Evolutionary conservation across 805 yeast species (phyloP).

Genomic region (Kregervanrija fluxuum): DNA sequence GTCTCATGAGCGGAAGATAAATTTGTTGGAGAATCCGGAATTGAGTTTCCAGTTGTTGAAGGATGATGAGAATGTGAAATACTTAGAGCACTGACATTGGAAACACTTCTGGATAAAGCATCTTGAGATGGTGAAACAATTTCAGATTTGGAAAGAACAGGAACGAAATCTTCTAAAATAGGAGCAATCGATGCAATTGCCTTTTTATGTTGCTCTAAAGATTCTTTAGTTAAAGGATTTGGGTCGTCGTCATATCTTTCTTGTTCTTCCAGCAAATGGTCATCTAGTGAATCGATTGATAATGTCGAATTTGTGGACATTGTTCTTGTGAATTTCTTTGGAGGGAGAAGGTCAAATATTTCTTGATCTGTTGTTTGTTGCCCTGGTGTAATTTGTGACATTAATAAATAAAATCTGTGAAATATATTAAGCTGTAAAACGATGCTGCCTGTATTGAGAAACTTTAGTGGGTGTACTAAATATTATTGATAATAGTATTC

Average conservation of each 20-base stretch:
- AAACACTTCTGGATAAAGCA: constrained; percentile 26
- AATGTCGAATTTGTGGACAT: constrained; percentile 16
- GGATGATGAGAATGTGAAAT: constrained; percentile 13
- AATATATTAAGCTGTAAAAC: too few species aligned
- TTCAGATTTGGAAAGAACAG: constrained; percentile 50
- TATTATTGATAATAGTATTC: too few species aligned
- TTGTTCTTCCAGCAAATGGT: constrained; percentile 9
- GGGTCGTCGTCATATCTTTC: constrained; percentile 19
- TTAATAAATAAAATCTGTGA: too few species aligned
- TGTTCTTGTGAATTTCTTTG: constrained; percentile 1
- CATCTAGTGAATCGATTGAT: constrained; percentile 15
- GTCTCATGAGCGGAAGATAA: not conserved
- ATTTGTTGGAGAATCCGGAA: not conserved
- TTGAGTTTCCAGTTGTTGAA: not conserved
- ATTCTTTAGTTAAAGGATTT: constrained; percentile 25
- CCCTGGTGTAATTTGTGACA: too few species aligned
- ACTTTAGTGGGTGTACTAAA: too few species aligned
- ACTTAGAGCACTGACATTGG: constrained; percentile 25
- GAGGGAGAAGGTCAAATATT: too few species aligned
- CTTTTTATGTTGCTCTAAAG: constrained; percentile 33
- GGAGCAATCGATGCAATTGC: constrained; percentile 82
- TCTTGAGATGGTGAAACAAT: constrained; percentile 26
- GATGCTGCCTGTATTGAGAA: too few species aligned
- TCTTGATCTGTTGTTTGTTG: too few species aligned
- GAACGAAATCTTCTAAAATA: constrained; percentile 60